Percentiles rank a stretch among this genome's conserved stretches.
Conservation (phyloP, 2,329 filamentous ascomycete genomes). For the Penicillium fuscoglaucum region DNA sequence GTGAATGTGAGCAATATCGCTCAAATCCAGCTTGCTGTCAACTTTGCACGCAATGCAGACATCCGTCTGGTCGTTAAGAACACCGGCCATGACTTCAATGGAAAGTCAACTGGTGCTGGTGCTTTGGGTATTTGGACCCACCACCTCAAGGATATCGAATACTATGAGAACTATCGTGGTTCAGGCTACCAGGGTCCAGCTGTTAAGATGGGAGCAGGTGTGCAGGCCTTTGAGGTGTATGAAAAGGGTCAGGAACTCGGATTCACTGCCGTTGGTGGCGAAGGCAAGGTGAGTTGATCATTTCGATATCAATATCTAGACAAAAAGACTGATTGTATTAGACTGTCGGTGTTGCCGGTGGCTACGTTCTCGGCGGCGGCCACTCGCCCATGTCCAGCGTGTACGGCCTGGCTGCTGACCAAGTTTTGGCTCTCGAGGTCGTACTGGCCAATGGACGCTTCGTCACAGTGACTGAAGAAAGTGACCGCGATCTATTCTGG, state of each 20-base stretch:
- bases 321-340: neutral
- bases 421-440: constrained; percentile 30
- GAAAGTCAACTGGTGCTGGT: constrained; percentile 50
- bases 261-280: constrained; percentile 37
- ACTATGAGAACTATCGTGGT: constrained; percentile 42
- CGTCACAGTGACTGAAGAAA: constrained; percentile 27
- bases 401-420: constrained; percentile 53
- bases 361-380: constrained; percentile 62
- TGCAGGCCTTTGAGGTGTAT: constrained; percentile 35
- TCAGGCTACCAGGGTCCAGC: constrained; percentile 52
- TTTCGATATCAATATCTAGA: neutral
- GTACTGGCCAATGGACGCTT: constrained; percentile 30
- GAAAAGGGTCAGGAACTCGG: constrained; percentile 29
- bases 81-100: constrained; percentile 52
- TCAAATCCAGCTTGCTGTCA: constrained; percentile 39
- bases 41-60: constrained; percentile 28
- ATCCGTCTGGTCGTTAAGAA: constrained; percentile 46
- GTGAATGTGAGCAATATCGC: constrained; percentile 38
- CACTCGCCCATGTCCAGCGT: constrained; percentile 55
- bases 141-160: constrained; percentile 46
- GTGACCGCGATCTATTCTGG: constrained; percentile 63
- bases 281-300: constrained; percentile 12
- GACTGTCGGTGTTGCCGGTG: constrained; percentile 60
- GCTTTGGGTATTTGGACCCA: constrained; percentile 54
- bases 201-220: constrained; percentile 56